Conservation (phyloP, 2,329 filamentous ascomycete genomes). For the Leptographium procerum region DNA sequence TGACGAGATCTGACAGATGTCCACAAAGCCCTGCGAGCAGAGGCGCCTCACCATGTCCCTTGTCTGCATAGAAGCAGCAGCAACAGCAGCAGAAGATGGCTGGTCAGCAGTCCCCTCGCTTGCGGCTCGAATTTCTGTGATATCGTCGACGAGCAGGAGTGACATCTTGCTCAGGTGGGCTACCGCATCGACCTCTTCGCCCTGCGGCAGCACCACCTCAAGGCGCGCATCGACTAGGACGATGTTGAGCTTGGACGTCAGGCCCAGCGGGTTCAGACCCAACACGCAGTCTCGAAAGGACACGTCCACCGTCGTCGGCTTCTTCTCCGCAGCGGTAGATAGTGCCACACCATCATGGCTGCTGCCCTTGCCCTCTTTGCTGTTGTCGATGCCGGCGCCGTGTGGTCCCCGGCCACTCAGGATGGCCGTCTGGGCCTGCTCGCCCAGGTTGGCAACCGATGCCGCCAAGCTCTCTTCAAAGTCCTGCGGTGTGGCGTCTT, state of each 20-base stretch:
- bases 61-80: not conserved
- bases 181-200: conserved; percentile 50
- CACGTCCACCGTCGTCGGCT: conserved; percentile 60
- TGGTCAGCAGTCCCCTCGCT: conserved; percentile 12
- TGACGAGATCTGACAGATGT: conserved; percentile 77
- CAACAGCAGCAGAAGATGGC: not conserved
- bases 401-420: conserved; percentile 14
- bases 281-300: conserved; percentile 69
- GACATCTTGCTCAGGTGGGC: conserved; percentile 70
- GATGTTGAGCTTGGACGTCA: conserved; percentile 64
- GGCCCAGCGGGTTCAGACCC: conserved; percentile 69
- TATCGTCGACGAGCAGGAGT: conserved; percentile 71
- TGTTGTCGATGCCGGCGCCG: conserved; percentile 7
- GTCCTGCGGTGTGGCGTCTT: conserved; percentile 58
- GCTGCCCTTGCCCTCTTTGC: not conserved
- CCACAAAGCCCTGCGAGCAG: conserved; percentile 64
- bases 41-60: conserved; percentile 44
- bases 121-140: conserved; percentile 20
- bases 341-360: not conserved
- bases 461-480: conserved; percentile 64
- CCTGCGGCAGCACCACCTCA: conserved; percentile 51
- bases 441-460: conserved; percentile 67
- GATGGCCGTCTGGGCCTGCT: conserved; percentile 44
- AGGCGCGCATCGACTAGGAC: conserved; percentile 70
- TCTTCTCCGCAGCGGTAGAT: conserved; percentile 17